These are phyloP conservation scores for Colletotrichum tabaci DNA, from an alignment of 2,329 filamentous ascomycete species.

Conservation along the genomic window DNA sequence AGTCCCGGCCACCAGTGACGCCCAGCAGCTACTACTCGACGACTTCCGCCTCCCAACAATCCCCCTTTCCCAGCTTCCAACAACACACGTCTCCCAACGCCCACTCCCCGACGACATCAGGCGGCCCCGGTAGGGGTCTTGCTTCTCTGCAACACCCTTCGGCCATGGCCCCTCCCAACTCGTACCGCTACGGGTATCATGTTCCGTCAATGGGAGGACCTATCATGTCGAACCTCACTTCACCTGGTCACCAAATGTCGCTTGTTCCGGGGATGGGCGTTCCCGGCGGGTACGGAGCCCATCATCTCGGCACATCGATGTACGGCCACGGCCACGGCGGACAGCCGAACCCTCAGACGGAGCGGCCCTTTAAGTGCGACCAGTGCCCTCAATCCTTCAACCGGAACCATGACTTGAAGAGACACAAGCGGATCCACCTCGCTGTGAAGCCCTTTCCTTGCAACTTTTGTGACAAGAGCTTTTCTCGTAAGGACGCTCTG, in stretches of 20 bases:
- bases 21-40: constrained; percentile 72
- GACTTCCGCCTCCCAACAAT: constrained; percentile 63
- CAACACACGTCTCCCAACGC: constrained; percentile 65
- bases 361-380: constrained; percentile 95
- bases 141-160: constrained; percentile 48
- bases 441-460: constrained; percentile 97
- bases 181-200: constrained; percentile 41
- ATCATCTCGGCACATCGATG: constrained; percentile 67
- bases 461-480: constrained; percentile 92
- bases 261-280: constrained; percentile 75
- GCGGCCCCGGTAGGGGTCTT: constrained; percentile 57
- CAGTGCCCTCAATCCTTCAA: constrained; percentile 95
- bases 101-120: constrained; percentile 56
- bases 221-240: constrained; percentile 84
- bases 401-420: constrained; percentile 94
- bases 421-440: constrained; percentile 95
- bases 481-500: constrained; percentile 94
- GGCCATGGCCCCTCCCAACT: constrained; percentile 64
- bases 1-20: constrained; percentile 68
- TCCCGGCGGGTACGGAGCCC: constrained; percentile 68
- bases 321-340: constrained; percentile 68
- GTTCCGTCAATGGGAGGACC: constrained; percentile 68
- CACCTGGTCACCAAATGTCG: constrained; percentile 79
- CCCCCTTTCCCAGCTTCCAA: constrained; percentile 56
- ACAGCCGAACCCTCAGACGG: constrained; percentile 69